A percentile compares a stretch with the other conserved stretches of the same genome.
Conservation (phyloP, 176 grass and related monocot genomes). For the Secale cereale region DNA sequence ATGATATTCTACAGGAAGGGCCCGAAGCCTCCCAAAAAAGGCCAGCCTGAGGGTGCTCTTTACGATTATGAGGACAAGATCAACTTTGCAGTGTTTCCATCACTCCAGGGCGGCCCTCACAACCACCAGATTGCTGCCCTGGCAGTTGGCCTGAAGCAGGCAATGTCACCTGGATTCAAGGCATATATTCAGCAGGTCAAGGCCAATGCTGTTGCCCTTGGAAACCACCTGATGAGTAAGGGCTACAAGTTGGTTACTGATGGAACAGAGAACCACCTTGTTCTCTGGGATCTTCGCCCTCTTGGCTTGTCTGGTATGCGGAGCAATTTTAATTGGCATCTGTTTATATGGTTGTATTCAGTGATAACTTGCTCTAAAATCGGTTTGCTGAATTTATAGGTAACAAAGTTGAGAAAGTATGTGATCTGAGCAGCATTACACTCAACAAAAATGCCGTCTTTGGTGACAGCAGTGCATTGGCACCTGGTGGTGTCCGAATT, state of each 20-base stretch:
- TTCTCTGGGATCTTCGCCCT: constrained; percentile 76
- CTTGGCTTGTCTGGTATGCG: constrained; percentile 66
- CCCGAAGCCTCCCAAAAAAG: constrained; percentile 27
- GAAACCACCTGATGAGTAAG: constrained; percentile 55
- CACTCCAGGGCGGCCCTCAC: constrained; percentile 73
- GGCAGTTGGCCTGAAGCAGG: constrained; percentile 66
- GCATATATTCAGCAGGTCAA: constrained; percentile 73
- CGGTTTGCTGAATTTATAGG: constrained; percentile 38
- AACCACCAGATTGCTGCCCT: constrained; percentile 72
- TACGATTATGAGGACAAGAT: constrained; percentile 76
- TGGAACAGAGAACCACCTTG: constrained; percentile 75
- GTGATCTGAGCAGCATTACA: constrained; percentile 59
- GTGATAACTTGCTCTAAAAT: not conserved
- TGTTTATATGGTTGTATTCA: not conserved
- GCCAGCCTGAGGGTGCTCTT: constrained; percentile 25
- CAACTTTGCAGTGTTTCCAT: constrained; percentile 79
- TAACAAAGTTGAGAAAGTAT: constrained; percentile 75
- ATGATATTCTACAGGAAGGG: constrained; percentile 77
- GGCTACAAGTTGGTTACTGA: constrained; percentile 65
- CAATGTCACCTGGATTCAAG: constrained; percentile 57
- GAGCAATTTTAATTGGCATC: not conserved
- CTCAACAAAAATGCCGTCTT: constrained; percentile 71
- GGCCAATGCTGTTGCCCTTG: constrained; percentile 64
- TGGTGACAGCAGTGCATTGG: constrained; percentile 60
- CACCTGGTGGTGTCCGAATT: constrained; percentile 66